Evolutionary conservation across 805 yeast species (phyloP).

Genomic region (Candida sithepensis): DNA sequence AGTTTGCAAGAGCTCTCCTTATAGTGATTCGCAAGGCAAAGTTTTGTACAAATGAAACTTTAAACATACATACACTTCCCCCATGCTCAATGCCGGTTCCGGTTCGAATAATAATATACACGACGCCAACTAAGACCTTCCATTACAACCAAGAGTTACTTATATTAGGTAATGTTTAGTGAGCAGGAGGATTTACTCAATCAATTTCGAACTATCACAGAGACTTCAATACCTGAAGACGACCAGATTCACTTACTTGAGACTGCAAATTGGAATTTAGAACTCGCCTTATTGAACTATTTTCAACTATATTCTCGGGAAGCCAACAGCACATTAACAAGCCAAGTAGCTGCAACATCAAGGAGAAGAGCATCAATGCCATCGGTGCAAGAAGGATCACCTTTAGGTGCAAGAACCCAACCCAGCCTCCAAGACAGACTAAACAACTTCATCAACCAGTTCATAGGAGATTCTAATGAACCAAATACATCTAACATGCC

Average conservation of each 20-base stretch:
- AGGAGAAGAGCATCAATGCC: conserved; percentile 7
- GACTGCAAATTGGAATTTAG: conserved; percentile 26
- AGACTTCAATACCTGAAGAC: conserved; percentile 10
- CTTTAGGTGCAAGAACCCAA: background rate
- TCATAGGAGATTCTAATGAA: background rate
- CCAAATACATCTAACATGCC: conserved; percentile 15
- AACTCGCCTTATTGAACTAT: conserved; percentile 23
- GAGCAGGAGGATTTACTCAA: conserved; percentile 17
- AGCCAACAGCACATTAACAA: conserved; percentile 10
- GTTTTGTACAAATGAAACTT: no score
- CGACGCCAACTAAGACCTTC: no score
- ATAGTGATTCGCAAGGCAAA: no score
- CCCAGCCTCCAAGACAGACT: conserved; percentile 2
- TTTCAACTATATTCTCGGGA: conserved; percentile 20
- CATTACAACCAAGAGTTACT: background rate
- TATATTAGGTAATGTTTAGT: conserved; percentile 5
- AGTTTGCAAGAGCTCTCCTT: no score
- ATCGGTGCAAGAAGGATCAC: background rate
- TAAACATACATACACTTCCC: no score
- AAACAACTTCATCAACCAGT: background rate
- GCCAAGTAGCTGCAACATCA: conserved; percentile 7
- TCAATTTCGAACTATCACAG: conserved; percentile 19
- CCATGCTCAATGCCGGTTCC: no score
- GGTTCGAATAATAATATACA: no score
- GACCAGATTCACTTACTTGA: conserved; percentile 20